phyloP scores from a whole-genome alignment of 2,329 filamentous ascomycete species.

The Penicillium decumbens region DNA sequence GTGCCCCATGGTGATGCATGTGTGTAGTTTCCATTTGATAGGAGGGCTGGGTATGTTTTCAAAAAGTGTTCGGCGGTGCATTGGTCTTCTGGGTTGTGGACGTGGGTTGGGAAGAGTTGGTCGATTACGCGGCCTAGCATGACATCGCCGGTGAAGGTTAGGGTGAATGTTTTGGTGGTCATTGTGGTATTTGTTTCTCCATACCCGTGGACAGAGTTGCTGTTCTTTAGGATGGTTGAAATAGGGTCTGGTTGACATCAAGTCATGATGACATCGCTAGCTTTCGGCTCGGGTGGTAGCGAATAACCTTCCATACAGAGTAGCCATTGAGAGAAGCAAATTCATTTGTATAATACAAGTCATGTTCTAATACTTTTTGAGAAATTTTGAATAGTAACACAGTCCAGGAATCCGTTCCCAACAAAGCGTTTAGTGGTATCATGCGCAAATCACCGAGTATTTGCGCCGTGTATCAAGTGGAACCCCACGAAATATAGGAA shows the following conservation, averaged over 20 bases:
- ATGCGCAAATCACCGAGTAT: conserved; percentile 15
- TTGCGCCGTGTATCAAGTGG: conserved; percentile 19
- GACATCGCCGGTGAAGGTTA: conserved; percentile 38
- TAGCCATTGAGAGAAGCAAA: conserved; percentile 8
- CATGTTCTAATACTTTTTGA: conserved; percentile 10
- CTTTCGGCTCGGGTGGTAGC: background rate
- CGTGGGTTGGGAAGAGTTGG: conserved; percentile 36
- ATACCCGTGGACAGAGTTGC: no score
- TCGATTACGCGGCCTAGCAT: conserved; percentile 43
- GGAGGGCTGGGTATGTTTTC: conserved; percentile 19
- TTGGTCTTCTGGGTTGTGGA: conserved; percentile 27
- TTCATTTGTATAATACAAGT: conserved; percentile 17
- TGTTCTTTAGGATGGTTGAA: background rate
- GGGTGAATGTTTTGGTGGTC: conserved; percentile 18
- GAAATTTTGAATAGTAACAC: conserved; percentile 13
- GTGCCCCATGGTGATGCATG: conserved; percentile 35
- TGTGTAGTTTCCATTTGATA: conserved; percentile 19
- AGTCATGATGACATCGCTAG: conserved; percentile 18
- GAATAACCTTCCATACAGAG: background rate
- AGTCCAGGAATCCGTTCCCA: conserved; percentile 12
- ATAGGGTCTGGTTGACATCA: background rate
- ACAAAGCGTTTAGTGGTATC: conserved; percentile 22
- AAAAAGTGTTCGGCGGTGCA: conserved; percentile 18
- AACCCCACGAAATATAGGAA: conserved; percentile 3
- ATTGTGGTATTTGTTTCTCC: background rate